Percentiles rank a stretch among this genome's conserved stretches.
Evolutionary conservation across 208 protist genomes (phyloP).

Genomic region (Trypanosoma boissoni): DNA sequence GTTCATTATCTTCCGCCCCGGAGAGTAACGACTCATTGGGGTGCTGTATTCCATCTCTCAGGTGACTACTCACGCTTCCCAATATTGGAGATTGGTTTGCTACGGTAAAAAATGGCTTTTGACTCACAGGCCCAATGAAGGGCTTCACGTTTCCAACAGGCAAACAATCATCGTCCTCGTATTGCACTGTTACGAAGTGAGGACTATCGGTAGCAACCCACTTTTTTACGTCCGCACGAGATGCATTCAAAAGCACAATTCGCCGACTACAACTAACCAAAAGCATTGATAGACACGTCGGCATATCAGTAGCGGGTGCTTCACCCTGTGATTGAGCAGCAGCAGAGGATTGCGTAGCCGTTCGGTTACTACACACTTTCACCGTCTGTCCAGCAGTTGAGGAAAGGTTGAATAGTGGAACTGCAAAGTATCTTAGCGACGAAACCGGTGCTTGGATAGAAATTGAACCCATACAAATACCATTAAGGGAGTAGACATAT

Average conservation of each 20-base stretch:
- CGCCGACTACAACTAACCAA: slow-evolving; percentile 6
- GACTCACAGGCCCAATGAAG: too few species aligned
- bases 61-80: too few species aligned
- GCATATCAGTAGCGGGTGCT: too few species aligned
- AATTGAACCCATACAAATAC: slow-evolving; percentile 60
- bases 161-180: too few species aligned
- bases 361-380: neutral
- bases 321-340: too few species aligned
- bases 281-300: slow-evolving; percentile 12
- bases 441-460: slow-evolving; percentile 76
- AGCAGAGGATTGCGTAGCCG: too few species aligned
- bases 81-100: too few species aligned
- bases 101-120: too few species aligned
- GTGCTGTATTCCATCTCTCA: too few species aligned
- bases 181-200: neutral
- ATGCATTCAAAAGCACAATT: slow-evolving; percentile 19
- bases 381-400: neutral
- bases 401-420: slow-evolving; percentile 25
- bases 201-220: neutral
- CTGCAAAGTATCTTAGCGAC: slow-evolving; percentile 59
- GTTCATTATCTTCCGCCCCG: too few species aligned
- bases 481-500: slow-evolving; percentile 72
- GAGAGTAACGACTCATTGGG: too few species aligned
- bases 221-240: slow-evolving; percentile 3
- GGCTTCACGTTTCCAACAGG: too few species aligned